Conservation (phyloP, 305 asterid genomes). For the Fraxinus nigra region DNA sequence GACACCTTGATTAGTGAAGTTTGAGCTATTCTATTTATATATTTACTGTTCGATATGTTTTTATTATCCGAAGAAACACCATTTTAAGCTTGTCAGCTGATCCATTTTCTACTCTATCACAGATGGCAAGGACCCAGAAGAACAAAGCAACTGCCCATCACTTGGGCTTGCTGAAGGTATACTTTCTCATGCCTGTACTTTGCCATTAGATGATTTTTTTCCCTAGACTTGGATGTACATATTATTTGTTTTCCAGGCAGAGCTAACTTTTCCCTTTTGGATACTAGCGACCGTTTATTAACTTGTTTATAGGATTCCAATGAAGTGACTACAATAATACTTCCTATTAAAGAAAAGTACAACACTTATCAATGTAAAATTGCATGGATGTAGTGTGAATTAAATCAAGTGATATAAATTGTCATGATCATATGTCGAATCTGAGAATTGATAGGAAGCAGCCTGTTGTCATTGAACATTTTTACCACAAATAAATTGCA, state of each 20-base stretch:
- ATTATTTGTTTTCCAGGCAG: neutral
- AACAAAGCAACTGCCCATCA: conserved; percentile 98
- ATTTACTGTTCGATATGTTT: conserved; percentile 16
- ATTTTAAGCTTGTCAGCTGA: conserved; percentile 17
- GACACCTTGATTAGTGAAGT: neutral
- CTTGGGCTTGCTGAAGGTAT: conserved; percentile 90
- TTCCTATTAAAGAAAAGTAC: conserved; percentile 1
- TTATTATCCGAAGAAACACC: neutral
- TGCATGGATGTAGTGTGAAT: neutral
- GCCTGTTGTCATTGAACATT: neutral
- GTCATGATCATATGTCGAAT: neutral
- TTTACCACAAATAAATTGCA: neutral
- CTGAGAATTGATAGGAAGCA: neutral
- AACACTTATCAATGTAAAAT: neutral
- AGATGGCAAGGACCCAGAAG: conserved; percentile 98
- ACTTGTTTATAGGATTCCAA: neutral
- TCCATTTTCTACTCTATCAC: conserved; percentile 29
- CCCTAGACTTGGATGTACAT: neutral
- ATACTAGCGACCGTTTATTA: neutral
- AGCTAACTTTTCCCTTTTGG: neutral
- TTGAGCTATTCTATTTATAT: neutral
- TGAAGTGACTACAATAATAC: conserved; percentile 6
- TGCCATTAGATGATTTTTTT: conserved; percentile 1
- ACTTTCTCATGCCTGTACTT: neutral
- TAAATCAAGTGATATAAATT: neutral